Base-by-base conservation (phyloP, 345 rosid species). In the Rhodamnia argentea region DNA sequence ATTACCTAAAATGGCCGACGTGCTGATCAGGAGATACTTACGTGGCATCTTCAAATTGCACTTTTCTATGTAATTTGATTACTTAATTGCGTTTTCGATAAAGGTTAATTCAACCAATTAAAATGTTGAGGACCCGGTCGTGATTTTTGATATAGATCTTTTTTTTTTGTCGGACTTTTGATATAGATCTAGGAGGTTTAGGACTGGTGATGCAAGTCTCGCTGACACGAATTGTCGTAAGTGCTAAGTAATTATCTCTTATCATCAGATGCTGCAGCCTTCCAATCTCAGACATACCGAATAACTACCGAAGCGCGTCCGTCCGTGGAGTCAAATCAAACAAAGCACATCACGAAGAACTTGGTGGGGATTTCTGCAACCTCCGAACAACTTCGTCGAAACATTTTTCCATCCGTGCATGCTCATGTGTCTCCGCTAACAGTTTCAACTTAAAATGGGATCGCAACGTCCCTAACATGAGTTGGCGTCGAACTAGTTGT, bases 1-100 rank as follows among this genome's bases (percentile, higher is more conserved):
- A 64, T 15, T 64, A 15, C 12, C 3, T 64, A 6, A 29, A 29
- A 29, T 27, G 15, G 23, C 12, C 2, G 3, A 0, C 5, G 0
- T 0, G 23, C 7, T 10, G 7, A 4, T 62, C 18, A 29, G 15
- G 23, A 62, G 8, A 62, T 7, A 18, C 16, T 62, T 29, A 15
- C 7, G 20, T 14, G 40, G 75, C 75, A 15, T 29, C 8, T 10
- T 62, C 14, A 62, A 29, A 7, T 29, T 64, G 23, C 23, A 4
- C 10, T 27, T 14, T 62, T 62, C 42, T 7, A 15, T 22, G 7
- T 15, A 62, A 62, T 29, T 10, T 14, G 23, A 64, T 15, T 18
- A 29, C 76, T 29, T 15, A 15, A 29, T 29, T 64, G 76, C 22
- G 15, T 29, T 14, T 59, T 59, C 1, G 16, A 59, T 12, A 2